phyloP scores from a whole-genome alignment of 2,329 filamentous ascomycete genomes.

The Aspergillus vadensis region DNA sequence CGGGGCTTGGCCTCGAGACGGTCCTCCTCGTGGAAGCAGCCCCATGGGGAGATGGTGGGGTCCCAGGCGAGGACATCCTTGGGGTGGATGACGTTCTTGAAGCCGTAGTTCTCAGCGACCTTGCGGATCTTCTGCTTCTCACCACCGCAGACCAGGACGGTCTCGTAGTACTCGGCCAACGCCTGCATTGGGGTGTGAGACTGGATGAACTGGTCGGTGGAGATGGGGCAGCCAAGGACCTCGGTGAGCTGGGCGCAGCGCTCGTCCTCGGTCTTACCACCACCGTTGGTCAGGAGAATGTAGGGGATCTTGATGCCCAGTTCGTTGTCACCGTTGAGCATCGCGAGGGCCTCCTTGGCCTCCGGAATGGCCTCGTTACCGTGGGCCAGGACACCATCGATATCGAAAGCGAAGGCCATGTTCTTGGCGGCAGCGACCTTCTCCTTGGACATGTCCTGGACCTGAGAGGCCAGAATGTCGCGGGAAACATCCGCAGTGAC shows the following conservation, averaged over 20 bases:
- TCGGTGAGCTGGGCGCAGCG: constrained; percentile 67
- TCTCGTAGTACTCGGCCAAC: constrained; percentile 73
- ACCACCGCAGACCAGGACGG: constrained; percentile 73
- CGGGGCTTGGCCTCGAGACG: constrained; percentile 66
- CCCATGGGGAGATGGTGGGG: constrained; percentile 68
- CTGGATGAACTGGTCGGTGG: constrained; percentile 74
- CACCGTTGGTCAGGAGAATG: constrained; percentile 75
- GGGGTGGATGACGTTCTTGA: constrained; percentile 71
- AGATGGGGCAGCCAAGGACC: constrained; percentile 66
- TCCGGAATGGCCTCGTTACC: constrained; percentile 70
- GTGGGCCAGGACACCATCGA: constrained; percentile 73
- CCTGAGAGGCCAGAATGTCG: constrained; percentile 69
- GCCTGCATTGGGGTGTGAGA: constrained; percentile 77
- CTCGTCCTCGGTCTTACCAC: constrained; percentile 67
- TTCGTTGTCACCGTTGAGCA: constrained; percentile 74
- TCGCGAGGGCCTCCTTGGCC: constrained; percentile 66
- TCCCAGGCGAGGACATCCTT: constrained; percentile 74
- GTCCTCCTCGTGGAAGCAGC: constrained; percentile 68
- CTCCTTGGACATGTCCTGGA: constrained; percentile 66
- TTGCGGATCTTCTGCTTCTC: constrained; percentile 74
- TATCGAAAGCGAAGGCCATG: constrained; percentile 75
- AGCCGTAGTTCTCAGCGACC: constrained; percentile 72
- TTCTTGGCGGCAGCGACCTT: constrained; percentile 72
- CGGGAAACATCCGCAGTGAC: constrained; percentile 56
- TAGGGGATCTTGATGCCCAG: constrained; percentile 76